Percentiles rank a stretch among this genome's conserved stretches.
phyloP scores from a whole-genome alignment of 1,139 yeast genomes.

The Debaryomycetaceae sp. region DNA sequence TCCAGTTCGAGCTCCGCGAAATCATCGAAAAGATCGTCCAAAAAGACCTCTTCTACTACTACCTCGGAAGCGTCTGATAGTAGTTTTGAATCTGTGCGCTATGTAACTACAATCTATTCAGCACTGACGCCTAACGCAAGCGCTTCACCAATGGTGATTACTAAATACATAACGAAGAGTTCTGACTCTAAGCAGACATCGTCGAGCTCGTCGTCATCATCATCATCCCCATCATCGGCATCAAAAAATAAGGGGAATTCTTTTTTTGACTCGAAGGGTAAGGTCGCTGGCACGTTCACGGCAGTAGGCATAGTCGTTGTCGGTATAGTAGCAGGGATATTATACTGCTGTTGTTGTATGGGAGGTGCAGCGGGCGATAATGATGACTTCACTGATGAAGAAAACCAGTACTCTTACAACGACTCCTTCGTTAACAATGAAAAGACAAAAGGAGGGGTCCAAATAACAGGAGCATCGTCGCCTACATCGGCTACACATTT shows the following conservation, averaged over 20 bases:
- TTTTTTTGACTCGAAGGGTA: slow-evolving; percentile 57
- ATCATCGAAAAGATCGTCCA: neutral
- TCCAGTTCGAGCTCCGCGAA: neutral
- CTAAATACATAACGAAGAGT: slow-evolving; percentile 18
- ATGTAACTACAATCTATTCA: slow-evolving; percentile 11
- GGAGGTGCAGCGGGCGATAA: slow-evolving; percentile 13
- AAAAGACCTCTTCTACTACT: neutral
- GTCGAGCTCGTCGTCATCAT: slow-evolving; percentile 2
- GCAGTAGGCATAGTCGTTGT: slow-evolving; percentile 59
- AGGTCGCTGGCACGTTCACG: slow-evolving; percentile 72
- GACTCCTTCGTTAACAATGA: slow-evolving; percentile 24
- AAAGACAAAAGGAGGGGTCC: slow-evolving; percentile 14
- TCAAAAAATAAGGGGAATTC: slow-evolving; percentile 13
- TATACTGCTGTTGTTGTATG: slow-evolving; percentile 32
- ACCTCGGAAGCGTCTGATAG: too few species aligned
- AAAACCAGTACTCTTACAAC: slow-evolving; percentile 33
- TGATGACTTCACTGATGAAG: slow-evolving; percentile 38
- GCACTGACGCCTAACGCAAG: slow-evolving; percentile 25
- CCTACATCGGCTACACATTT: slow-evolving; percentile 13
- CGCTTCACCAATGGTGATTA: slow-evolving; percentile 18
- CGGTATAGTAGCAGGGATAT: slow-evolving; percentile 31
- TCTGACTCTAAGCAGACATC: slow-evolving; percentile 10
- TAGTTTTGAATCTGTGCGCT: slow-evolving; percentile 1
- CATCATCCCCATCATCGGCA: slow-evolving; percentile 2
- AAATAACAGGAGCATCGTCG: slow-evolving; percentile 12